Evolutionary conservation across 352 stramenopile species (phyloP), one percentile per base, ranked within the genome.

Genomic region (Globisporangium uncinulatum): DNA sequence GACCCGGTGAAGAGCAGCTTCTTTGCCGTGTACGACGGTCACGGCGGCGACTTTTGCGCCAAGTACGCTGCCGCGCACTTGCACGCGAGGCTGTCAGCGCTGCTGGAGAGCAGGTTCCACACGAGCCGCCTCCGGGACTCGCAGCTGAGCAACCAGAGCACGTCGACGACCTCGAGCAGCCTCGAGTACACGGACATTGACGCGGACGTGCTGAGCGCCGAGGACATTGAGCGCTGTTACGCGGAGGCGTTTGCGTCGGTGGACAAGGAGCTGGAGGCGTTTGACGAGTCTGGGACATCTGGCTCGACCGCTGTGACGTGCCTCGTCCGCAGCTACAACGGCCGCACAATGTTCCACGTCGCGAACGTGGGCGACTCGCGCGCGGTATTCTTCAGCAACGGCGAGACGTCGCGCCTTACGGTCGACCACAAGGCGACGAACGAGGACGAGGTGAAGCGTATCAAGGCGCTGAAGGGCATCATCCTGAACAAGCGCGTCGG

Each of bases 21-120:
- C 68, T 94, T 92, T 61, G 84, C 72, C 20, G 80, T 94, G 4
- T 94, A 88, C 42, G 84, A 94, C 59, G 84, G 84, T 34, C 84
- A 94, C 55, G 84, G 83, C 47, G 80, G 84, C 13, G 77, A 72
- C 51, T 91, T 92, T 59, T 90, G 82, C 50, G 79, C 84, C 50
- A 87, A 89, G 55, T 92, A 92, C 62, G 79, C 79, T 24, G 78
- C 80, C 46, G 71, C 79, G 59, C 75, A 88, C 45, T 76, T 94
- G 44, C 80, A 92, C 62, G 54, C 72, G 20, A 70, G 69, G 51
- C 56, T 91, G 4, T 74, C 78, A 0, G 63, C 69, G 21, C 61
- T 71, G 44, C 67, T 91, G 60, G 66, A 73, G 34, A 51, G 54
- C 36, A 76, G 74, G 54, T 72, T 75, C 56, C 62, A 57, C 19